phyloP scores from a whole-genome alignment of 2,329 filamentous ascomycete species.

The Aspergillus cejpii region DNA sequence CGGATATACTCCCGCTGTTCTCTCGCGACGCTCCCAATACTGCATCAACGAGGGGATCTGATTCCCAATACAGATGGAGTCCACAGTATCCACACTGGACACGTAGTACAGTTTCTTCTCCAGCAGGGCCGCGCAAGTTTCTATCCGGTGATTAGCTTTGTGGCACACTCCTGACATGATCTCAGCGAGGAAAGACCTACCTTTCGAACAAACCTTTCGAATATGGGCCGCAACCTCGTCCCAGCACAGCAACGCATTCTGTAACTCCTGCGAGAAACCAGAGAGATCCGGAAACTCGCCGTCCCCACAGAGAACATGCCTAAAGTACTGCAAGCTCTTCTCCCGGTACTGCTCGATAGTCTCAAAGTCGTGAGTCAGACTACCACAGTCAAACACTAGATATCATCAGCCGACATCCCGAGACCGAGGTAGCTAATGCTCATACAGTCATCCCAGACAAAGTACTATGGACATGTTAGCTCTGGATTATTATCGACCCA shows the following conservation, averaged over 20 bases:
- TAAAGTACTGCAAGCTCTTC: constrained; percentile 2
- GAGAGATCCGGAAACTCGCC: constrained; percentile 5
- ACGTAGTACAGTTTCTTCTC: constrained; percentile 3
- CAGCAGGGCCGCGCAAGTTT: constrained; percentile 4
- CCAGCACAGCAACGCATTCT: constrained; percentile 8
- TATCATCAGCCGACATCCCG: neutral
- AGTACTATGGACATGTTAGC: constrained; percentile 2
- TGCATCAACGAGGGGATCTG: constrained; percentile 3
- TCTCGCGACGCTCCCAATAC: constrained; percentile 7
- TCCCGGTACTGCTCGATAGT: neutral
- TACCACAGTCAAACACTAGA: constrained; percentile 10
- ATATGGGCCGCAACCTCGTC: constrained; percentile 8
- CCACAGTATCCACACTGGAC: constrained; percentile 6
- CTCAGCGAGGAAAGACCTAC: neutral
- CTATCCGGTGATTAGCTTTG: neutral
- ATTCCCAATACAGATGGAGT: neutral
- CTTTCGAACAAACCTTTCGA: constrained; percentile 2
- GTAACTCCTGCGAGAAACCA: neutral
- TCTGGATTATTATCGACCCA: no score
- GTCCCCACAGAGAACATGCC: neutral
- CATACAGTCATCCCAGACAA: constrained; percentile 10
- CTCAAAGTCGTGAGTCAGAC: neutral
- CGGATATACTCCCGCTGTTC: constrained; percentile 7
- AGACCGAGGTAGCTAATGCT: neutral
- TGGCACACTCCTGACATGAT: neutral